Evolutionary conservation across 371 early-diverging fungal genomes (phyloP).

Genomic region (Syncephalastrum racemosum): DNA sequence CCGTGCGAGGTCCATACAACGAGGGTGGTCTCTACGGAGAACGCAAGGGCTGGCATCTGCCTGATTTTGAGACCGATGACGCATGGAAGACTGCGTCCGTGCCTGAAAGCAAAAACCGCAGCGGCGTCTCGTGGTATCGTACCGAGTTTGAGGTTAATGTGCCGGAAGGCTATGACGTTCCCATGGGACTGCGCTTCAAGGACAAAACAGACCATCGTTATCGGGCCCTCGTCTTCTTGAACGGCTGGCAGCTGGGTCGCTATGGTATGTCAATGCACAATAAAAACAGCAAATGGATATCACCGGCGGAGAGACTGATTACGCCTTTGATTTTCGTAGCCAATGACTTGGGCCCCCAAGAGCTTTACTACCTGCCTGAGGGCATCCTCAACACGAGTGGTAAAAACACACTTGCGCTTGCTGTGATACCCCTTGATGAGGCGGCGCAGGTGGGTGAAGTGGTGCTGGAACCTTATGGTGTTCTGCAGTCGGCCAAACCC

Average conservation of each 20-base stretch:
- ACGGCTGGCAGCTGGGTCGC: too few relatives aligned
- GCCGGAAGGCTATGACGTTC: slow-evolving; percentile 8
- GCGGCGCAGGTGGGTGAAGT: slow-evolving; percentile 14
- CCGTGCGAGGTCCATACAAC: slow-evolving; percentile 11
- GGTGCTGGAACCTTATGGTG: slow-evolving; percentile 13
- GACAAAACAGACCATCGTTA: too few relatives aligned
- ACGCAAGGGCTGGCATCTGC: slow-evolving; percentile 18
- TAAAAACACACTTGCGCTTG: slow-evolving; percentile 19
- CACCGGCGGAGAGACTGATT: too few relatives aligned
- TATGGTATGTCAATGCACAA: too few relatives aligned
- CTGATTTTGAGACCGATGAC: slow-evolving; percentile 6
- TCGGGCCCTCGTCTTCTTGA: too few relatives aligned
- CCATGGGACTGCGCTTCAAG: background rate
- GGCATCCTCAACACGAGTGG: slow-evolving; percentile 28
- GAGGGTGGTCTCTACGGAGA: slow-evolving; percentile 15
- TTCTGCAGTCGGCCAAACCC: slow-evolving; percentile 14
- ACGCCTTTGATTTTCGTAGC: background rate
- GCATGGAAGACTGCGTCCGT: background rate
- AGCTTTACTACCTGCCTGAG: slow-evolving; percentile 17
- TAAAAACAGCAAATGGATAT: too few relatives aligned
- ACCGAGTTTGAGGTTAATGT: slow-evolving; percentile 11
- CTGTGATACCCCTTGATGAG: slow-evolving; percentile 17
- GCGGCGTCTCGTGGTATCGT: slow-evolving; percentile 14
- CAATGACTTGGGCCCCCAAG: slow-evolving; percentile 24
- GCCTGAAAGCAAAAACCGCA: slow-evolving; percentile 1